Conservation (phyloP, 2,329 filamentous ascomycete genomes). For the Botrytis paeoniae region DNA sequence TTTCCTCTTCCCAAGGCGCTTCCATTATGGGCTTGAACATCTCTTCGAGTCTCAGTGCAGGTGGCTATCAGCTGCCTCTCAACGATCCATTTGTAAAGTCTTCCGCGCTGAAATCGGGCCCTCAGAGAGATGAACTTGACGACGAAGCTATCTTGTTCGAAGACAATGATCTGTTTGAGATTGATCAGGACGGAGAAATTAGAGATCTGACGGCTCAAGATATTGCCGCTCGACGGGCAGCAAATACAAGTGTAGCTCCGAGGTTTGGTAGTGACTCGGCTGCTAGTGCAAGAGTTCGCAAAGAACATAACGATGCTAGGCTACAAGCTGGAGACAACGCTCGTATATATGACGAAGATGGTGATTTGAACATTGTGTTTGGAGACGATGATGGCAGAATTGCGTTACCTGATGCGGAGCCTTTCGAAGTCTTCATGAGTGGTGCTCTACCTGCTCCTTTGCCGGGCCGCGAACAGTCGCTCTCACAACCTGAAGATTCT, state of each 20-base stretch:
- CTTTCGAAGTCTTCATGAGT: slow-evolving; percentile 30
- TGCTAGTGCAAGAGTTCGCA: slow-evolving; percentile 42
- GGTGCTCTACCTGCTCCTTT: slow-evolving; percentile 30
- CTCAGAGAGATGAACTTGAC: slow-evolving; percentile 36
- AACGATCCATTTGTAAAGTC: slow-evolving; percentile 34
- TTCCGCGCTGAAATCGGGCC: slow-evolving; percentile 36
- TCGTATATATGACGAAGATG: slow-evolving; percentile 26
- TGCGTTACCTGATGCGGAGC: slow-evolving; percentile 35
- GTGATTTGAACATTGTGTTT: slow-evolving; percentile 31
- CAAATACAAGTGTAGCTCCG: slow-evolving; percentile 13
- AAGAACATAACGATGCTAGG: slow-evolving; percentile 43
- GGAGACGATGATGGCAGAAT: slow-evolving; percentile 39
- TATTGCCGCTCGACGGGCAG: slow-evolving; percentile 25
- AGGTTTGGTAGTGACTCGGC: slow-evolving; percentile 37
- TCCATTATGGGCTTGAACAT: slow-evolving; percentile 45
- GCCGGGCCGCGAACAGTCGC: slow-evolving; percentile 25
- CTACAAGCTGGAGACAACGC: slow-evolving; percentile 30
- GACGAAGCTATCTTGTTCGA: slow-evolving; percentile 35
- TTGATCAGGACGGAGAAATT: slow-evolving; percentile 60
- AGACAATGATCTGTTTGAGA: slow-evolving; percentile 48
- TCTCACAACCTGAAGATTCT: slow-evolving; percentile 27
- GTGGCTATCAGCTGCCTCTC: slow-evolving; percentile 36
- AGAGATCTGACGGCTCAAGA: slow-evolving; percentile 43
- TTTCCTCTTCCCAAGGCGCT: slow-evolving; percentile 23
- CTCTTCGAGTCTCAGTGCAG: slow-evolving; percentile 45